Base-by-base conservation (phyloP, 441 rosid genomes). In the Daphne laureola region DNA sequence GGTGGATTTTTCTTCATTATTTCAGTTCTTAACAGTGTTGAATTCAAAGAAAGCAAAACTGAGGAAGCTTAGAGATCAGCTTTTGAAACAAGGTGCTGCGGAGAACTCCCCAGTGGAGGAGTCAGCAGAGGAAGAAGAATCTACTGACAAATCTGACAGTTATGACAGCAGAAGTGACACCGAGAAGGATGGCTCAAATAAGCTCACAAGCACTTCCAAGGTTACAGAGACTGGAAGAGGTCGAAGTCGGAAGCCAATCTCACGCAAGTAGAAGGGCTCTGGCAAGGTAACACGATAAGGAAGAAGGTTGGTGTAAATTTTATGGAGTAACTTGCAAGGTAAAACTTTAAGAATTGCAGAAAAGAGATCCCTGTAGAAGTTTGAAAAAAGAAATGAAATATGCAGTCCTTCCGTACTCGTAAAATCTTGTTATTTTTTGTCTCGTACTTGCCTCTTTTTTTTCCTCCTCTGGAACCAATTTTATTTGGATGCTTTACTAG, bases 41-140 rank as follows among this genome's bases (percentile, higher is more conserved):
- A 91, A 91, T 67, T 66, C 95, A 44, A 91, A 86, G 82, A 91
- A 91, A 67, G 71, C 68, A 57, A 91, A 88, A 67, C 85, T 91
- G 40, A 77, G 96, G 65, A 91, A 77, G 57, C 82, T 84, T 59
- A 83, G 83, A 47, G 90, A 84, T 53, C 75, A 78, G 70, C 76
- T 79, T 14, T 59, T 65, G 15, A 74, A 76, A 55, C 70, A 63
- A 62, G 72, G 67, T 57, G 47, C 58, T 38, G 55, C 73, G 23
- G 81, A 71, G 62, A 76, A 71, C 72, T 59, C 43, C 50, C 71
- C 67, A 14, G 61, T 55, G 16, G 80, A 74, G 60, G 87, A 74
- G 63, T 69, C 67, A 14, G 60, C 55, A 17, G 80, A 74, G 61
- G 86, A 74, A 62, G 89, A 72, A 27, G 90, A 75, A n/a, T 73